Conservation (phyloP, 495 filamentous ascomycete species). For the Aspergillus nidulans region DNA sequence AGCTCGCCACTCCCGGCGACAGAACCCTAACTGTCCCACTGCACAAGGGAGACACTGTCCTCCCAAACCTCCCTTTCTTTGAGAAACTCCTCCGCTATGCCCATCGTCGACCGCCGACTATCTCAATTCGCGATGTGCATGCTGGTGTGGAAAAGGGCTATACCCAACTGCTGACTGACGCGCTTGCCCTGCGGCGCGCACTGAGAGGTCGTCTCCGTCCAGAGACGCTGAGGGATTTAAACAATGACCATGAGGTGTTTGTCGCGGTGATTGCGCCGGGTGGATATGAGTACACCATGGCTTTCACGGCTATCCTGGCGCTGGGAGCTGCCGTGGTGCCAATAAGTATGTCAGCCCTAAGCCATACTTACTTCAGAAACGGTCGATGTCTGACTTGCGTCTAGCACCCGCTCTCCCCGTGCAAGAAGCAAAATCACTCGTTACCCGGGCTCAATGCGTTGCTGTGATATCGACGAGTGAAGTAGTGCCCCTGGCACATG, state of each 20-base stretch:
- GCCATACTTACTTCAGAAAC: not conserved
- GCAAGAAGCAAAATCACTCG: conserved; percentile 43
- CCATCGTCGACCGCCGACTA: conserved; percentile 16
- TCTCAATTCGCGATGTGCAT: conserved; percentile 26
- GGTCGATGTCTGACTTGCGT: not conserved
- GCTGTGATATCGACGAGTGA: conserved; percentile 17
- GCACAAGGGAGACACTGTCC: conserved; percentile 26
- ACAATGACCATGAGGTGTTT: conserved; percentile 37
- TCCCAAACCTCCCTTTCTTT: conserved; percentile 37
- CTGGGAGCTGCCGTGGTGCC: conserved; percentile 39
- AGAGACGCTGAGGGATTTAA: conserved; percentile 19
- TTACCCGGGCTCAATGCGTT: conserved; percentile 28
- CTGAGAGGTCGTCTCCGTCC: conserved; percentile 11
- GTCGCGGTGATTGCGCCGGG: conserved; percentile 43
- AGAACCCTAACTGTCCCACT: conserved; percentile 19
- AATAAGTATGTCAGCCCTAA: conserved; percentile 19
- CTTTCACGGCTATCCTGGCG: conserved; percentile 40
- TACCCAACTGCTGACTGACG: conserved; percentile 9
- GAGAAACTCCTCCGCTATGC: conserved; percentile 27
- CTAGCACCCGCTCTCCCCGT: conserved; percentile 27
- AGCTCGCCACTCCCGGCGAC: too few species aligned
- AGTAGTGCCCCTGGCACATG: too few species aligned
- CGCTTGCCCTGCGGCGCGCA: conserved; percentile 14
- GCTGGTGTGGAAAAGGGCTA: conserved; percentile 27
- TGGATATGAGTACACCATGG: conserved; percentile 46